A percentile compares a stretch with the other conserved stretches of the same genome.
These are phyloP conservation scores for Myochromella boudieri DNA, from an alignment of 768 basidiomycete genomes.

Conservation along the genomic window DNA sequence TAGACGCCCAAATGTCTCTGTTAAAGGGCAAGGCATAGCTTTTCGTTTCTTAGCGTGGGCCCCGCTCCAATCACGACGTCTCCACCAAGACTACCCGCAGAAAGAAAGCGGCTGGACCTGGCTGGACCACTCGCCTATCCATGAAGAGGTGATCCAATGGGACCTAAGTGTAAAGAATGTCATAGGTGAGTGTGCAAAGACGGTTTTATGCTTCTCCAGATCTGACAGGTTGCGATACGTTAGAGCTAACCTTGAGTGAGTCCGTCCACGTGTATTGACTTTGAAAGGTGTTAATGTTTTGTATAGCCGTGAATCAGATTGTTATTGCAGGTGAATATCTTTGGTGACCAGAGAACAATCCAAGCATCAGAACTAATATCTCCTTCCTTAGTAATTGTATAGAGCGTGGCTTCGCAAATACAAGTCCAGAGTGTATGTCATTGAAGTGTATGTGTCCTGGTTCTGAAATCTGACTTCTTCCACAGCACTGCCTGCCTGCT, in stretches of 20 bases:
- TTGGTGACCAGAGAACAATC: background rate
- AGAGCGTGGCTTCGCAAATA: constrained; percentile 9
- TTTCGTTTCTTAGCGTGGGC: background rate
- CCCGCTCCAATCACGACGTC: background rate
- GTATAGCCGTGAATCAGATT: constrained; percentile 9
- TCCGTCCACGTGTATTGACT: too few species aligned
- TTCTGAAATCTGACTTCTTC: background rate
- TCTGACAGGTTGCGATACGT: background rate
- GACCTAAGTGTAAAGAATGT: constrained; percentile 9
- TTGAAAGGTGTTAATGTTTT: too few species aligned
- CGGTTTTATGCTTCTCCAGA: background rate
- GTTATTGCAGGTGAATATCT: constrained; percentile 11
- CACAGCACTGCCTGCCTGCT: background rate
- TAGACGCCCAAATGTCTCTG: too few species aligned
- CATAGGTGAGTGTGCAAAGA: constrained; percentile 1
- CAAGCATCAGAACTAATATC: background rate
- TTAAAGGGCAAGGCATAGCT: too few species aligned
- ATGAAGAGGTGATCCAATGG: constrained; percentile 7
- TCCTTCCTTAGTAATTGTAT: constrained; percentile 10
- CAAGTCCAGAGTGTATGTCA: constrained; percentile 6
- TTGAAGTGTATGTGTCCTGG: too few species aligned
- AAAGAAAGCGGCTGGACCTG: constrained; percentile 7
- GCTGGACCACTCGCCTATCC: constrained; percentile 8
- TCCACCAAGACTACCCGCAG: background rate
- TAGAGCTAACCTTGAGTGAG: constrained; percentile 11